A percentile compares a stretch with the other conserved stretches of the same genome.
phyloP scores from a whole-genome alignment of 352 stramenopile genomes.

The Pythium aristosporum region DNA sequence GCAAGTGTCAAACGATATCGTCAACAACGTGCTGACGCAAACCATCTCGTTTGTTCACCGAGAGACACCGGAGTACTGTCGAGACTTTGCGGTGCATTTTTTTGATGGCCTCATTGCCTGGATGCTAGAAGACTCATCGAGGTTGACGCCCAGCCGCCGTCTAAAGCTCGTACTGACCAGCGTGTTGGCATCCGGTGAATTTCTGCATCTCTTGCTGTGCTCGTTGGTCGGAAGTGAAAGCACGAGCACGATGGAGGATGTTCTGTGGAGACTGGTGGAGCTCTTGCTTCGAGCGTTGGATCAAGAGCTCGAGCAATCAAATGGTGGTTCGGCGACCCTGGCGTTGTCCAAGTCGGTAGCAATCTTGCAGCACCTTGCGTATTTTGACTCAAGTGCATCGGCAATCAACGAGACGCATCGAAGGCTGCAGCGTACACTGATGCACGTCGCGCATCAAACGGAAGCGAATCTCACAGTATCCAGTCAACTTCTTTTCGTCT shows the following conservation, averaged over 20 bases:
- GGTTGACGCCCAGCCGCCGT: not conserved
- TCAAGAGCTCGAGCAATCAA: not conserved
- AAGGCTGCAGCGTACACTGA: slow-evolving; percentile 6
- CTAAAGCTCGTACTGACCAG: not conserved
- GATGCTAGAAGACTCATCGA: slow-evolving; percentile 1
- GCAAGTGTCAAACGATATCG: not conserved
- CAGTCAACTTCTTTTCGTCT: slow-evolving; percentile 4
- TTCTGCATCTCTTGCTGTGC: slow-evolving; percentile 6
- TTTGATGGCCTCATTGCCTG: slow-evolving; percentile 7
- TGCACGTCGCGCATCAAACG: not conserved
- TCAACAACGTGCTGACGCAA: slow-evolving; percentile 13
- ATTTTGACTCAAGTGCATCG: slow-evolving; percentile 1
- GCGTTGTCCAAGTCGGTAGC: not conserved
- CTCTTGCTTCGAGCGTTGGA: slow-evolving; percentile 7
- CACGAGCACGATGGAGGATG: not conserved
- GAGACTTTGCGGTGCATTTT: not conserved
- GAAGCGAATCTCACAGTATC: not conserved
- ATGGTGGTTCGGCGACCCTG: not conserved
- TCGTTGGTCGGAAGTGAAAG: not conserved
- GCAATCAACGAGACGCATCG: not conserved
- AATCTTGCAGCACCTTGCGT: slow-evolving; percentile 14
- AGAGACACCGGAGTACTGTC: not conserved
- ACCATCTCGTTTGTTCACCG: not conserved
- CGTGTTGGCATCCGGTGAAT: not conserved
- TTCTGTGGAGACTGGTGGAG: slow-evolving; percentile 9